These are phyloP conservation scores for Rhexocercosporidium sp. DNA, from an alignment of 2,329 filamentous ascomycete species.

Conservation along the genomic window DNA sequence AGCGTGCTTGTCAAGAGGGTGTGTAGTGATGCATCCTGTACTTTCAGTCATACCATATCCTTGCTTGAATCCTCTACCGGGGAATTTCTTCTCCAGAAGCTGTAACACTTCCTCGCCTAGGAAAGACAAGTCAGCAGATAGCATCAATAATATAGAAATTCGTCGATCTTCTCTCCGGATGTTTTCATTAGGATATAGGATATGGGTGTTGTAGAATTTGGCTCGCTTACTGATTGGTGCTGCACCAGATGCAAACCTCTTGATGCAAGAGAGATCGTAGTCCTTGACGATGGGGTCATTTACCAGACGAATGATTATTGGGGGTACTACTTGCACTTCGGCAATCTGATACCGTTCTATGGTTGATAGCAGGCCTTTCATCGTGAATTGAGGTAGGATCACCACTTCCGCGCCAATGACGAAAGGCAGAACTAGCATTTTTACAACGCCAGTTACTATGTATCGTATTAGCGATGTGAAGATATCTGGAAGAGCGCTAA, in stretches of 20 bases:
- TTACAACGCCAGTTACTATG: slow-evolving; percentile 54
- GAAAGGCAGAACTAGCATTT: slow-evolving; percentile 65
- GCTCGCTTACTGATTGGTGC: slow-evolving; percentile 54
- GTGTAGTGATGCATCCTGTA: slow-evolving; percentile 64
- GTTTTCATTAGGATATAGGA: background rate
- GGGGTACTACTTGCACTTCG: slow-evolving; percentile 57
- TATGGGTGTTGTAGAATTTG: background rate
- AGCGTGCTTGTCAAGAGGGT: slow-evolving; percentile 58
- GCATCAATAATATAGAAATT: background rate
- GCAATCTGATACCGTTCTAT: slow-evolving; percentile 39
- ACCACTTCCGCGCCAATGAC: slow-evolving; percentile 66
- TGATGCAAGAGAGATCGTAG: slow-evolving; percentile 62
- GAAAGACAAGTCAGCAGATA: background rate
- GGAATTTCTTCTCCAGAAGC: slow-evolving; percentile 60
- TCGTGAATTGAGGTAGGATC: slow-evolving; percentile 66
- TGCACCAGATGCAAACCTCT: slow-evolving; percentile 63
- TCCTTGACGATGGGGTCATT: slow-evolving; percentile 58
- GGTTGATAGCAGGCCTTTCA: slow-evolving; percentile 58
- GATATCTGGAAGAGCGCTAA: background rate
- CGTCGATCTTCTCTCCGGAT: background rate
- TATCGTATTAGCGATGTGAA: background rate
- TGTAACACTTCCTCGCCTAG: slow-evolving; percentile 57
- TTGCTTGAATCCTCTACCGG: slow-evolving; percentile 65
- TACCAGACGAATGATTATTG: slow-evolving; percentile 65
- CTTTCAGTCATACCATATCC: slow-evolving; percentile 74